These are phyloP conservation scores for Aphanocladium album DNA, from an alignment of 2,329 filamentous ascomycete genomes.

Conservation along the genomic window DNA sequence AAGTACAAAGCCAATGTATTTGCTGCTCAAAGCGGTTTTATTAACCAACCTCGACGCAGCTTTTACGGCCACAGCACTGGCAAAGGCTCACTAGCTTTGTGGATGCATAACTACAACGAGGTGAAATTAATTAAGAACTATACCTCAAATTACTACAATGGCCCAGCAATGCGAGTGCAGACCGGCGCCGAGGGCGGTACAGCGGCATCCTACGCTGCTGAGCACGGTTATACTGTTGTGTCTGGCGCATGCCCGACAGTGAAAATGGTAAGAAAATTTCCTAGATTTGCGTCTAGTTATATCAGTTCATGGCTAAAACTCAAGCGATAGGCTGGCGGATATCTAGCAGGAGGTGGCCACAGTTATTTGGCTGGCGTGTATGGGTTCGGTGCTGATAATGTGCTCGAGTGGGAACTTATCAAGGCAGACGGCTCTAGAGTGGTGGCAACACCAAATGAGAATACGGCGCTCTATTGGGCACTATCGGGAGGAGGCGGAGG, in stretches of 20 bases:
- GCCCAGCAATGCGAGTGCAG: conserved; percentile 48
- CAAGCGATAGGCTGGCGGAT: conserved; percentile 44
- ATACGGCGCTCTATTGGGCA: conserved; percentile 60
- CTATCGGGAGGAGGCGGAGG: conserved; percentile 55
- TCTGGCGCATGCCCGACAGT: conserved; percentile 53
- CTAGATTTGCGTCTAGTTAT: background rate
- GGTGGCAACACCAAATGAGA: conserved; percentile 39
- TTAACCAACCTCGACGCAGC: background rate
- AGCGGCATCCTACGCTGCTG: conserved; percentile 37
- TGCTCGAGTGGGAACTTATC: conserved; percentile 52
- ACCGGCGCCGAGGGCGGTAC: conserved; percentile 49
- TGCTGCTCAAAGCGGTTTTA: background rate
- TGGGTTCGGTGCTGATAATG: conserved; percentile 56
- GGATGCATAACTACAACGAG: conserved; percentile 27
- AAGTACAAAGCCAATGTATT: background rate
- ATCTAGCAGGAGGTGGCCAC: conserved; percentile 56
- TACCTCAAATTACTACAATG: conserved; percentile 34
- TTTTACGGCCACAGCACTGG: conserved; percentile 32
- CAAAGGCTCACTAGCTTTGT: conserved; percentile 34
- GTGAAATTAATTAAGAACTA: conserved; percentile 34
- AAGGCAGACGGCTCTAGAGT: conserved; percentile 44
- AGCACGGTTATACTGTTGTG: conserved; percentile 43
- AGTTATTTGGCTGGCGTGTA: conserved; percentile 46
- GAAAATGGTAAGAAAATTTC: conserved; percentile 30
- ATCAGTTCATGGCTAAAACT: background rate